Conservation (phyloP, 305 asterid species). For the Fraxinus nigra region DNA sequence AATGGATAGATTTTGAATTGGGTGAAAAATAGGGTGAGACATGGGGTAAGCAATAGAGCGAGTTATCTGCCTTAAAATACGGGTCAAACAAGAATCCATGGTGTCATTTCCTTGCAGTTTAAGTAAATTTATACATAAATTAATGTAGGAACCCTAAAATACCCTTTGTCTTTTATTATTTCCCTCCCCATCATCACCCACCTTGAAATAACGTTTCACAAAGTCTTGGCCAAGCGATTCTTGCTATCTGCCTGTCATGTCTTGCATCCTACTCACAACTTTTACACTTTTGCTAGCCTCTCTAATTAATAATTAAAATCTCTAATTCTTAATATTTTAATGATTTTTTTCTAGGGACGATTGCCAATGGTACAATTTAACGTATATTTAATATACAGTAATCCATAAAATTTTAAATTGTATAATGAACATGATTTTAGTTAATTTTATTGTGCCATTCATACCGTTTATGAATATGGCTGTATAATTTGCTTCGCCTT, state of each 20-base stretch:
- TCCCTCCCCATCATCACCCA: constrained; percentile 54
- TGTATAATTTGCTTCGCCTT: not conserved
- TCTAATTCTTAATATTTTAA: not conserved
- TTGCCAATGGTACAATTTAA: not conserved
- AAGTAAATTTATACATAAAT: constrained; percentile 39
- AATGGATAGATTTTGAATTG: not conserved
- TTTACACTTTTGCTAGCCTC: not conserved
- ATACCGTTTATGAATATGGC: not conserved
- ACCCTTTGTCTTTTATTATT: constrained; percentile 19
- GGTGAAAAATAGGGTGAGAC: not conserved
- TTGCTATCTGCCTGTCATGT: constrained; percentile 22
- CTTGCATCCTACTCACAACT: constrained; percentile 11
- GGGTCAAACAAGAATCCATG: constrained; percentile 68
- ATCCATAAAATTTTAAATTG: too few relatives aligned
- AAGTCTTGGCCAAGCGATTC: constrained; percentile 31
- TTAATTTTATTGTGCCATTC: not conserved
- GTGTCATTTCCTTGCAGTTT: constrained; percentile 47
- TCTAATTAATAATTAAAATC: not conserved
- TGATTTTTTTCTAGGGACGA: not conserved
- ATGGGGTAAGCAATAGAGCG: constrained; percentile 35
- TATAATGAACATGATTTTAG: not conserved
- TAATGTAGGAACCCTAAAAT: constrained; percentile 32
- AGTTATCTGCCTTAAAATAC: constrained; percentile 47
- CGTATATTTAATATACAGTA: too few relatives aligned
- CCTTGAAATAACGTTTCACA: constrained; percentile 44